These are phyloP conservation scores for Plasmodium vivax DNA, from an alignment of 169 alveolate genomes.

Conservation along the genomic window DNA sequence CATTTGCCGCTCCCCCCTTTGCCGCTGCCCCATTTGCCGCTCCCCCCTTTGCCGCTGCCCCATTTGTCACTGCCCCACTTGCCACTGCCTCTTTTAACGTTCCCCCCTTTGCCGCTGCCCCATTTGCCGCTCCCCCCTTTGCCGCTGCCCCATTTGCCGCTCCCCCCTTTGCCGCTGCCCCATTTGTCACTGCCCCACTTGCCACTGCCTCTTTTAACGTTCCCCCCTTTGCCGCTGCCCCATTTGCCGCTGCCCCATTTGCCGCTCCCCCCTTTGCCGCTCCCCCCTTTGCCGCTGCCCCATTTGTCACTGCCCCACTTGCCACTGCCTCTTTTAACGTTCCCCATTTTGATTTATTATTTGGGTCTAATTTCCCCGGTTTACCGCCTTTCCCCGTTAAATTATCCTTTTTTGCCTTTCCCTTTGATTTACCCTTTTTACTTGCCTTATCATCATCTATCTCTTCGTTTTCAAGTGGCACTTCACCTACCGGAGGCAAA, in stretches of 20 bases:
- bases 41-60: neutral
- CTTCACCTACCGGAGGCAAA: too few relatives aligned
- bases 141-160: neutral
- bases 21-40: neutral
- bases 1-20: neutral
- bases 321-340: neutral
- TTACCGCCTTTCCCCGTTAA: neutral
- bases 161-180: neutral
- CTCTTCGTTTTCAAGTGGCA: too few relatives aligned
- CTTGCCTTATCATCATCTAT: too few relatives aligned
- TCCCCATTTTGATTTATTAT: neutral
- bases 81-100: neutral
- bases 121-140: neutral
- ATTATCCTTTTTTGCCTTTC: neutral
- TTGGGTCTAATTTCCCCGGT: neutral
- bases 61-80: neutral
- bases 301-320: neutral
- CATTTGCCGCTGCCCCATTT: neutral
- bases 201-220: neutral
- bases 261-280: neutral
- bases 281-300: neutral
- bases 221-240: too few relatives aligned
- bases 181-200: neutral
- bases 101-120: neutral
- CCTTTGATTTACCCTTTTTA: too few relatives aligned